phyloP scores from a whole-genome alignment of 257 asterid genomes.

The Penstemon davidsonii region DNA sequence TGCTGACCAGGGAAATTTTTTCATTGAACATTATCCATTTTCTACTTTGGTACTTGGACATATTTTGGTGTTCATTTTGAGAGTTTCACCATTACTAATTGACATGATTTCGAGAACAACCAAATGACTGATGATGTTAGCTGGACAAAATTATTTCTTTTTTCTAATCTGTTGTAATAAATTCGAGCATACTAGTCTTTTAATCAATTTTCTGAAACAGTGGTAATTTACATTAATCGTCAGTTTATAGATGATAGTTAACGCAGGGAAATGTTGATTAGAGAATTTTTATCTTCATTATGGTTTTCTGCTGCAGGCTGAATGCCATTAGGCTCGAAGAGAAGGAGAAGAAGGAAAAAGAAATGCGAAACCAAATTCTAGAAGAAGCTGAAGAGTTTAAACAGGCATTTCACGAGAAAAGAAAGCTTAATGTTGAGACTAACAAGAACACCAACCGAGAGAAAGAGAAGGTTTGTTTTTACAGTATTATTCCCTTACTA shows the following conservation, averaged over 20 bases:
- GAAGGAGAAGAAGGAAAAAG: conserved; percentile 91
- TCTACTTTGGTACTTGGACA: too few relatives aligned
- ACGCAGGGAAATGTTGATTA: not conserved
- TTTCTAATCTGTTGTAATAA: not conserved
- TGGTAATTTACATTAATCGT: too few relatives aligned
- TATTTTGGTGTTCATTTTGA: not conserved
- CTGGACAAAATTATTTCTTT: not conserved
- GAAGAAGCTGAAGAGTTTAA: conserved; percentile 83
- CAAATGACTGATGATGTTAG: conserved; percentile 3
- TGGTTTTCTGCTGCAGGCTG: conserved; percentile 48
- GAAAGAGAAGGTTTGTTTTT: conserved; percentile 65
- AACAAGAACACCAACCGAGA: conserved; percentile 74
- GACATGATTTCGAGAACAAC: not conserved
- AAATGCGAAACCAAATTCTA: conserved; percentile 72
- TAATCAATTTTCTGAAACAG: too few relatives aligned
- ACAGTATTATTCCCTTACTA: conserved; percentile 2
- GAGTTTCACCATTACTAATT: not conserved
- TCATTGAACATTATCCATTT: not conserved
- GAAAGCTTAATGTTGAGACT: conserved; percentile 67
- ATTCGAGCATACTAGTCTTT: conserved; percentile 1
- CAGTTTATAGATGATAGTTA: not conserved
- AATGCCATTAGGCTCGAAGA: conserved; percentile 90
- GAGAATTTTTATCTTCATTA: not conserved
- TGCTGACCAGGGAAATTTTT: conserved; percentile 14
- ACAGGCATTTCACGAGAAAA: conserved; percentile 78